Evolutionary conservation across 768 basidiomycete genomes (phyloP), one percentile per base, ranked within the genome.

Genomic region (Trametes meyenii): DNA sequence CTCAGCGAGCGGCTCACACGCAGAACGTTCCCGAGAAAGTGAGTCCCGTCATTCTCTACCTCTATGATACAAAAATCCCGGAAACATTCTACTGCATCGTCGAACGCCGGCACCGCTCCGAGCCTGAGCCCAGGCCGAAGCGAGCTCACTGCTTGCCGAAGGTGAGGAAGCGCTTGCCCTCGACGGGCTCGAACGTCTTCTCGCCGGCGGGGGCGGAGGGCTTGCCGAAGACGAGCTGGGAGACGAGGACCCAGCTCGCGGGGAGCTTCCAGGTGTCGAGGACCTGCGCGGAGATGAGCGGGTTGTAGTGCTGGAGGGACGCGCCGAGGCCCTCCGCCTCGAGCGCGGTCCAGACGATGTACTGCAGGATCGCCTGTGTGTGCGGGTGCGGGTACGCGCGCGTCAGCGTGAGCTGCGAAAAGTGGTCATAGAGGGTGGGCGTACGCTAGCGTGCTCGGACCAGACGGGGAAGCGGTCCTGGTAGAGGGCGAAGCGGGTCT

Each of bases 231-330:
- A 61, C 60, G 58, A 67, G 38, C 59, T 67, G 63, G 8, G 66
- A 56, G 43, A 67, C 56, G 55, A 67, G 66, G 16, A 33, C 40
- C 66, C 66, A 67, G 35, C 58, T 50, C 19, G 46, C 23, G 40
- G 66, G 66, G 14, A 67, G 54, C 61, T 63, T 55, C 66, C 66
- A 67, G 36, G 59, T 61, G n/a, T 61, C 40, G 53, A 54, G 53
- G 42, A 67, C 66, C 63, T 62, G 58, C 36, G 61, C 23, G 44
- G 61, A 43, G 51, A 67, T 65, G 61, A 67, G 61, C 36, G 63
- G 63, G 66, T 67, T 67, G 63, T 67, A 67, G 61, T 67, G 66
- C 66, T 67, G 66, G 44, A 67, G 66, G 24, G 58, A 56, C 7
- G 66, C 66, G 44, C 66, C 66, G 42, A 67, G 60, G 21, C 66